phyloP scores from a whole-genome alignment of 805 yeast genomes.

The Groenewaldozyma salmanticensis region DNA sequence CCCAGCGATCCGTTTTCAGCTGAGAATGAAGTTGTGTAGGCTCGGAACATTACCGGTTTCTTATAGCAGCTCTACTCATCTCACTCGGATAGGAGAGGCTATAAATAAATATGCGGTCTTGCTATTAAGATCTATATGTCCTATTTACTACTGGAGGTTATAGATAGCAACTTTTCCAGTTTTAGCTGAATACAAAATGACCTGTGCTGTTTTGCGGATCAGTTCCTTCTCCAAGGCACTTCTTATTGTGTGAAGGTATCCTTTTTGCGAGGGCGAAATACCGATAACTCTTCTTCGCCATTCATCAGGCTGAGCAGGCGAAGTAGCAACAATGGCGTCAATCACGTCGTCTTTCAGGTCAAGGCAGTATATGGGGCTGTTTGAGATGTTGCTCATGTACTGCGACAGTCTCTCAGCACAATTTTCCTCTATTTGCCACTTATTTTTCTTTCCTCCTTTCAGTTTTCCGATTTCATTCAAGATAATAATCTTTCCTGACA shows the following conservation, averaged over 20 bases:
- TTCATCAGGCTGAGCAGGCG: slow-evolving; percentile 26
- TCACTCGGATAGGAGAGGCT: too few species aligned
- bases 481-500: slow-evolving; percentile 28
- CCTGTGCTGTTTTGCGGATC: slow-evolving; percentile 62
- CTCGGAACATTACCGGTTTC: too few species aligned
- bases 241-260: slow-evolving; percentile 67
- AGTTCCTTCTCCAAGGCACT: slow-evolving; percentile 64
- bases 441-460: slow-evolving; percentile 60
- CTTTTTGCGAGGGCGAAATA: slow-evolving; percentile 71
- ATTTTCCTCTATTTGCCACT: slow-evolving; percentile 72
- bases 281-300: slow-evolving; percentile 80
- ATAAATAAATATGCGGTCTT: background rate
- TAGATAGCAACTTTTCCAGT: slow-evolving; percentile 60
- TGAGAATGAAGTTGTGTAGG: too few species aligned
- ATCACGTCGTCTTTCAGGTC: slow-evolving; percentile 77
- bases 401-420: slow-evolving; percentile 51
- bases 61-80: too few species aligned
- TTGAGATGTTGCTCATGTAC: slow-evolving; percentile 44
- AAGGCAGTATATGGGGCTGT: slow-evolving; percentile 66
- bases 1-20: too few species aligned
- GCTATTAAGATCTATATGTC: background rate
- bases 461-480: slow-evolving; percentile 72
- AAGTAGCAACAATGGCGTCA: slow-evolving; percentile 48
- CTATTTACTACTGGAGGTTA: slow-evolving; percentile 28
- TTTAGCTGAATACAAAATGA: slow-evolving; percentile 67